A percentile compares a stretch with the other conserved stretches of the same genome.
Conservation (phyloP, 2,329 filamentous ascomycete genomes). For the Cylindrodendrum hubeiense region DNA sequence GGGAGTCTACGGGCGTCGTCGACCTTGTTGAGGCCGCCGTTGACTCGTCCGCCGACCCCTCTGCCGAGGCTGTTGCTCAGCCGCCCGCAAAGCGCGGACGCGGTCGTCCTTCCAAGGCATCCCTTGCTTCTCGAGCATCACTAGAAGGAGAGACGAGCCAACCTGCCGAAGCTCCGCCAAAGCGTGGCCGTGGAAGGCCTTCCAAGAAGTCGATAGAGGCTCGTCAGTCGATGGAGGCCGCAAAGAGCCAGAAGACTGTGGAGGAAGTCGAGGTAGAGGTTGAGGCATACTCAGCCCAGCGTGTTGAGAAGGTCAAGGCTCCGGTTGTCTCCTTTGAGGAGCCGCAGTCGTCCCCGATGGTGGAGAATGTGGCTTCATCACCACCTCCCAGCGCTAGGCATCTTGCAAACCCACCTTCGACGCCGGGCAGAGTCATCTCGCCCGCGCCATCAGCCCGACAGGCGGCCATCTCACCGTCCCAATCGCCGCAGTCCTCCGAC, state of each 20-base stretch:
- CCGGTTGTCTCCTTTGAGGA: slow-evolving; percentile 38
- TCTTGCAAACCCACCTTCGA: slow-evolving; percentile 52
- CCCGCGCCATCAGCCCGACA: slow-evolving; percentile 65
- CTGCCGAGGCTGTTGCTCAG: slow-evolving; percentile 6
- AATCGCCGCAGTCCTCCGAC: slow-evolving; percentile 81
- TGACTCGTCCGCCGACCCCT: slow-evolving; percentile 19
- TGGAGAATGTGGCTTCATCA: slow-evolving; percentile 31
- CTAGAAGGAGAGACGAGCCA: slow-evolving; percentile 36
- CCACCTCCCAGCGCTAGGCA: slow-evolving; percentile 32
- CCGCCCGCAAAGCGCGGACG: slow-evolving; percentile 45
- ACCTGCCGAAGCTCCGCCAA: slow-evolving; percentile 38
- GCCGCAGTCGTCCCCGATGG: slow-evolving; percentile 28
- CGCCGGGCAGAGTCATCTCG: slow-evolving; percentile 57
- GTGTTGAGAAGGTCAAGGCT: slow-evolving; percentile 25
- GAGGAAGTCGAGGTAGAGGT: slow-evolving; percentile 31
- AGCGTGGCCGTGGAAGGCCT: slow-evolving; percentile 48
- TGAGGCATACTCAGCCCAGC: slow-evolving; percentile 29
- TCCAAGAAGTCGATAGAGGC: slow-evolving; percentile 48
- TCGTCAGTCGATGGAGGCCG: slow-evolving; percentile 36
- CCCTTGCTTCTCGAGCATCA: slow-evolving; percentile 42
- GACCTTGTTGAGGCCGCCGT: slow-evolving; percentile 37
- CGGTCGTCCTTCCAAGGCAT: slow-evolving; percentile 50
- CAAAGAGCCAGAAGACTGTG: slow-evolving; percentile 30
- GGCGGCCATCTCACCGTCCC: slow-evolving; percentile 70
- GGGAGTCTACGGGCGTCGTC: slow-evolving; percentile 41